These are phyloP conservation scores for Camelina sativa DNA, from an alignment of 345 rosid species.

Conservation along the genomic window DNA sequence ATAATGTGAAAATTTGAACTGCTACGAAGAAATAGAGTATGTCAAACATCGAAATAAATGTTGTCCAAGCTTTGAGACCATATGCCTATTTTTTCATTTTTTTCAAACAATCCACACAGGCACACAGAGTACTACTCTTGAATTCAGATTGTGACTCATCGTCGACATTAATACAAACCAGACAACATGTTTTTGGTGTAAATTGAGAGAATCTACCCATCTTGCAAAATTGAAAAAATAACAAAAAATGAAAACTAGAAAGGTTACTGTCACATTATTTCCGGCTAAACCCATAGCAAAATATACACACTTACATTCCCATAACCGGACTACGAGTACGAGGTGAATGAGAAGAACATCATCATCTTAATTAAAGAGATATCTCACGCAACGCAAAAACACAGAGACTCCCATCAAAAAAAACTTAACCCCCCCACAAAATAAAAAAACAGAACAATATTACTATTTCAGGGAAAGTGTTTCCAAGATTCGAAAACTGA, in stretches of 20 bases:
- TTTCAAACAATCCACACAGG: too few relatives aligned
- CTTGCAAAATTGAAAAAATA: background rate
- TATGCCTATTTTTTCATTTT: background rate
- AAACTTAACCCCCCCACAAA: background rate
- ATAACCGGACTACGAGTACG: constrained; percentile 4
- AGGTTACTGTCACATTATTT: constrained; percentile 5
- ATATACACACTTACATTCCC: constrained; percentile 20
- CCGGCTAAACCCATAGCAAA: background rate
- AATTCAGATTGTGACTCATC: too few relatives aligned
- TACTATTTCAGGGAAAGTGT: constrained; percentile 12
- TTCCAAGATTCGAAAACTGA: constrained; percentile 36
- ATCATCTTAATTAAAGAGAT: constrained; percentile 24
- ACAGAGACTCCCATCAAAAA: constrained; percentile 30
- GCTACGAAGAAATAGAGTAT: background rate
- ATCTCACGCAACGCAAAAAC: constrained; percentile 30
- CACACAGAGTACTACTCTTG: too few relatives aligned
- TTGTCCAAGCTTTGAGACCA: background rate
- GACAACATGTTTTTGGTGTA: background rate
- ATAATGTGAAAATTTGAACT: background rate
- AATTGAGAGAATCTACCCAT: background rate
- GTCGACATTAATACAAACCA: background rate
- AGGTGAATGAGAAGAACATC: background rate
- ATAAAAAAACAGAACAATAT: background rate
- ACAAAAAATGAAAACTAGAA: background rate
- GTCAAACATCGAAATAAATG: background rate